These are phyloP conservation scores for Hirsutella minnesotensis DNA, from an alignment of 2,329 filamentous ascomycete genomes.

Conservation along the genomic window DNA sequence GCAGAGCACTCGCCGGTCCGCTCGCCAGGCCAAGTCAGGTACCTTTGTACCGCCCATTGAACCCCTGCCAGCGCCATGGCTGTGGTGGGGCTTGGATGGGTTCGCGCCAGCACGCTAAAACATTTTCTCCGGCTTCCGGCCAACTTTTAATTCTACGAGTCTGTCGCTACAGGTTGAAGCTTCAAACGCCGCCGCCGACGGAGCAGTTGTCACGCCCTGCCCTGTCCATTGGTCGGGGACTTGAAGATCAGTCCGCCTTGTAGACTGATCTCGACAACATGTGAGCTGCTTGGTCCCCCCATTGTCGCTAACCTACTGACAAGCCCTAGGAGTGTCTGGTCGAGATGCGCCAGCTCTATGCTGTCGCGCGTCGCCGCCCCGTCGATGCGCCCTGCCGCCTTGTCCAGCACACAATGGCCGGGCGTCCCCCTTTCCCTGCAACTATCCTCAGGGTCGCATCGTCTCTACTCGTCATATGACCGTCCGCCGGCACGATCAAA, in stretches of 20 bases:
- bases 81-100: not conserved
- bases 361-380: constrained; percentile 16
- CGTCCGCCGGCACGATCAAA: constrained; percentile 11
- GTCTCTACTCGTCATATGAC: constrained; percentile 1
- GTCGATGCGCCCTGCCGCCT: constrained; percentile 7
- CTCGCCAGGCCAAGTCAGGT: too few relatives aligned
- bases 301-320: constrained; percentile 1
- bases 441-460: constrained; percentile 6
- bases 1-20: too few relatives aligned
- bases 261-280: too few relatives aligned
- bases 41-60: too few relatives aligned
- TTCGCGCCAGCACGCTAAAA: not conserved
- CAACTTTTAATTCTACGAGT: not conserved
- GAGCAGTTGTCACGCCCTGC: too few relatives aligned
- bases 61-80: not conserved
- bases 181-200: too few relatives aligned
- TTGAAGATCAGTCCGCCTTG: too few relatives aligned
- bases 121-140: not conserved
- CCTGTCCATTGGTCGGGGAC: too few relatives aligned
- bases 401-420: not conserved
- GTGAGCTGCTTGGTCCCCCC: not conserved
- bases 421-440: constrained; percentile 19
- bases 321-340: constrained; percentile 12
- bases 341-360: constrained; percentile 17
- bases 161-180: not conserved